Percentiles rank a stretch among this genome's conserved stretches.
phyloP scores from a whole-genome alignment of 257 asterid species.

The Plantago major region DNA sequence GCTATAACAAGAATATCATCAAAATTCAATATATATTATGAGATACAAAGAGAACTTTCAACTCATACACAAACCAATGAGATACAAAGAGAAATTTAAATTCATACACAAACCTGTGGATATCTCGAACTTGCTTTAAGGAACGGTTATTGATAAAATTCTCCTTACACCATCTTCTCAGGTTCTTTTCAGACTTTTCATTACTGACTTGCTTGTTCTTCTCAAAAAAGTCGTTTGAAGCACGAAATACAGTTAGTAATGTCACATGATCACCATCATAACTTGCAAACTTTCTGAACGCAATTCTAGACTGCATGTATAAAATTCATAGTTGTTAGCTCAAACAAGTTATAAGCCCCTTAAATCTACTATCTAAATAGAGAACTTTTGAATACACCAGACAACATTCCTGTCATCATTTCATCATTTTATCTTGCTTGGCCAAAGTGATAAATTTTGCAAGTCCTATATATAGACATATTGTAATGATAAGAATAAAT shows the following conservation, averaged over 20 bases:
- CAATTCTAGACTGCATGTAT: no score
- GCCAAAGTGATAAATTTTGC: background rate
- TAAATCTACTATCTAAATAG: no score
- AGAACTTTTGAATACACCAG: no score
- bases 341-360: no score
- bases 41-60: constrained; percentile 2
- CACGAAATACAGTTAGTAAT: constrained; percentile 70
- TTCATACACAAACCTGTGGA: constrained; percentile 68
- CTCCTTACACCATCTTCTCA: constrained; percentile 92
- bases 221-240: constrained; percentile 70
- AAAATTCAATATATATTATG: background rate
- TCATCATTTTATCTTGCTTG: constrained; percentile 1
- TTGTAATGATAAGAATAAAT: background rate
- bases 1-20: constrained; percentile 48
- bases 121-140: constrained; percentile 82
- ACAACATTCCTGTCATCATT: no score
- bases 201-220: constrained; percentile 45
- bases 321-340: no score
- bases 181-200: constrained; percentile 68
- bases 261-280: no score
- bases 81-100: no score
- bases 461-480: background rate
- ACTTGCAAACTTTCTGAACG: no score
- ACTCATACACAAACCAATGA: no score
- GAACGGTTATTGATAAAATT: constrained; percentile 89